These are phyloP conservation scores for Paecilomyces sp. DNA, from an alignment of 2,329 filamentous ascomycete genomes.

Conservation along the genomic window DNA sequence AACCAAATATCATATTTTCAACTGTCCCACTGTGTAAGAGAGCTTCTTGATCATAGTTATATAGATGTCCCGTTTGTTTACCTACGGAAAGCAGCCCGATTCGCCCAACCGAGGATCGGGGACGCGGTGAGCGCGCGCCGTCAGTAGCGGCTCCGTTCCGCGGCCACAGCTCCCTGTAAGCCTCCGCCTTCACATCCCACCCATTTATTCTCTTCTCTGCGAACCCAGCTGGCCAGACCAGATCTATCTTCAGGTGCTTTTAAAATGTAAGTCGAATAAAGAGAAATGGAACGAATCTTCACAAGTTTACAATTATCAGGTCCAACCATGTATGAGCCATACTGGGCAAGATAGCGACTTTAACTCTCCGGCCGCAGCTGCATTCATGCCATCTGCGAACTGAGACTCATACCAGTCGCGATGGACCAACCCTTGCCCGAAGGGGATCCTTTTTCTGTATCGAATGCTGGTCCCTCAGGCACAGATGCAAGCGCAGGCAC, in stretches of 20 bases:
- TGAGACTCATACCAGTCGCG: conserved; percentile 11
- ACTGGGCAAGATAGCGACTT: neutral
- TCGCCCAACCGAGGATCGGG: neutral
- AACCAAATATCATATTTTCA: neutral
- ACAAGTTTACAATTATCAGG: neutral
- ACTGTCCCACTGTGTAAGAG: neutral
- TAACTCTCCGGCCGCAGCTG: neutral
- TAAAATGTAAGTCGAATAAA: neutral
- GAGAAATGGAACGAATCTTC: neutral
- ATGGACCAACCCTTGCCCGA: conserved; percentile 23
- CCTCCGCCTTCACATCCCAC: neutral
- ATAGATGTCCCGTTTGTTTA: neutral
- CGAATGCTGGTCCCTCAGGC: conserved; percentile 9
- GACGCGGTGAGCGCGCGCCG: neutral
- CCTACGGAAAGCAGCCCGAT: neutral
- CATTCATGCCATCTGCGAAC: conserved; percentile 5
- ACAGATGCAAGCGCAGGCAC: conserved; percentile 4
- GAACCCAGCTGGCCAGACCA: neutral
- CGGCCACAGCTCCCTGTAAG: neutral
- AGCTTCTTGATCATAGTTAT: neutral
- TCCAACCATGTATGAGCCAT: neutral
- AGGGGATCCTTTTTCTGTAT: conserved; percentile 13
- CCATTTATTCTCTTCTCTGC: neutral
- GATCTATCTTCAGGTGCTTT: neutral
- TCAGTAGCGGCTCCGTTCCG: neutral